Evolutionary conservation across 2,329 filamentous ascomycete genomes (phyloP), one percentile per base, ranked within the genome.

Genomic region (Colletotrichum orchidophilum): DNA sequence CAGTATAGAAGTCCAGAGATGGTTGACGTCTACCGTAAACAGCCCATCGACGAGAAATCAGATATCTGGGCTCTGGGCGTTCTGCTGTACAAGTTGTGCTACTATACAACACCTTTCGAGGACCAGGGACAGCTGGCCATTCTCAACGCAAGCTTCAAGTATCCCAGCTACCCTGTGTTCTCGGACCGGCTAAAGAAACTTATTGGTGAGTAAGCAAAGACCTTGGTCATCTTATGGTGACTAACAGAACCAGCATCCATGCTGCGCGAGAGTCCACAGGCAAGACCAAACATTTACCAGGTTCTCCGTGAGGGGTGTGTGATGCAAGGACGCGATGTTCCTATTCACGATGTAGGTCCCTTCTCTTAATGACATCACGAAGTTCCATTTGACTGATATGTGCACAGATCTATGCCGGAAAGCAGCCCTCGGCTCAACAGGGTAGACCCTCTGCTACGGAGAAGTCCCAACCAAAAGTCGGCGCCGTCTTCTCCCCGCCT

Each of bases 1-100:
- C 96, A 99, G 81, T 99, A 99, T 81, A 90, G 96, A 75, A 98
- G 96, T 80, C 96, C 96, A 6, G 96, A 99, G 83, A 99, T 99
- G 96, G 92, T 99, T 72, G 96, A 99, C 78, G 96, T 99, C 27
- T 99, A 98, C 83, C 89, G 95, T 73, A 97, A 97, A 81, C 94
- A 95, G 76, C 95, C 96, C 1, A 97, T 99, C 78, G 94, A 99
- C 79, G 96, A 99, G 84, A 99, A 99, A 85, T 97, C 95, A 59
- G 96, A 99, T 81, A 98, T 99, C 33, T 99, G 95, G 96, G 96
- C 96, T 1, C 84, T 99, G 72, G 96, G 96, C 5, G 96, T 99
- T 52, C 85, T 99, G 70, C 83, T 99, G 65, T 99, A 99, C 86
- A 99, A 99, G 86, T 87, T 99, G 73, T 99, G 96, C 85, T 99